Evolutionary conservation across 768 basidiomycete genomes (phyloP), one percentile per base, ranked within the genome.

Genomic region (Boletus sp.): DNA sequence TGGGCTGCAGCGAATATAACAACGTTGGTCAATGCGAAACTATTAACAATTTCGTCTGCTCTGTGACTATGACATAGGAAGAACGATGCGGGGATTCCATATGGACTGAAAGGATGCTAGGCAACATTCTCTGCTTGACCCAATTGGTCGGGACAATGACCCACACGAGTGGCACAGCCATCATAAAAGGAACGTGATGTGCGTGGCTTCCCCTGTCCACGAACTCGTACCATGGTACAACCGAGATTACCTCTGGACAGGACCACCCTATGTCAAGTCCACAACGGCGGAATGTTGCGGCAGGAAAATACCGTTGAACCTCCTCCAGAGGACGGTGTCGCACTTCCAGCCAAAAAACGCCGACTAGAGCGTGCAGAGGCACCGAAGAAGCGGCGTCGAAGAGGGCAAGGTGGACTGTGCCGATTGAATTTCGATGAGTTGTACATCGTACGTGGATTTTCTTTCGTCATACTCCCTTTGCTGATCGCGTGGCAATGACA

Each of bases 161-260:
- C 37, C 36, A 24, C 24, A 50, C 41, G 45, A 57, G 47, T 59
- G 50, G 54, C 57, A 60, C 54, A 37, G 62, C 62, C 62, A 64
- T 40, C 12, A 24, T 53, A 59, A 53, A 51, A 55, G 42, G 54
- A 35, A 63, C 54, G 48, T 11, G 35, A 33, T 44, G 45, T 45
- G 61, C 61, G 51, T 58, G 62, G 17, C 68, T 71, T 53, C 78
- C 78, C 17, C 52, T 71, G 70, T 70, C 57, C 72, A 50, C 28
- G n/a, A 59, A 50, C 57, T 32, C 50, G 39, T 37, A 52, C 50
- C 18, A 55, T 55, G 62, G 47, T 30, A 7, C 62, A 42, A 41
- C 36, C 29, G 18, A 47, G 29, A 48, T 59, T 49, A 41, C 7
- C 44, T 39, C 12, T 28, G 36, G 12, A 30, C 12, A 14, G 44